These are phyloP conservation scores for Telfairia occidentalis DNA, from an alignment of 331 rosid species.

Conservation along the genomic window DNA sequence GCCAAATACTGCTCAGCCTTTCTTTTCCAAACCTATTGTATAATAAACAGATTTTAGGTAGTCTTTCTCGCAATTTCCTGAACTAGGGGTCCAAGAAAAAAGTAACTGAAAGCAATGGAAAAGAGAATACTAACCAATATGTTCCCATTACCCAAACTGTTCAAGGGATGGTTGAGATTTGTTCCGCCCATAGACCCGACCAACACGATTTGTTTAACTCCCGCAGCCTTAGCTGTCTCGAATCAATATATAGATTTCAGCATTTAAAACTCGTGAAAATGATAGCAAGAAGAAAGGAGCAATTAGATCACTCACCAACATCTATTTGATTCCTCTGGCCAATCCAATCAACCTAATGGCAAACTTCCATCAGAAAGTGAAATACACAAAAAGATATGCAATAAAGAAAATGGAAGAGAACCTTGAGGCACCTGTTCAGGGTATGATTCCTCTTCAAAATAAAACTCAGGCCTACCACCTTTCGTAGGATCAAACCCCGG, in stretches of 20 bases:
- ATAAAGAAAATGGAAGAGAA: background rate
- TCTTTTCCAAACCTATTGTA: slow-evolving; percentile 74
- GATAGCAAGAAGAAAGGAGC: slow-evolving; percentile 9
- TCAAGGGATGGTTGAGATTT: slow-evolving; percentile 52
- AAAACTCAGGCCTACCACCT: slow-evolving; percentile 78
- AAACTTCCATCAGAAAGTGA: slow-evolving; percentile 10
- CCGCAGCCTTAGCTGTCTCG: slow-evolving; percentile 79
- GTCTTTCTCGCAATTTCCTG: background rate
- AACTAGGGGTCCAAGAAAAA: background rate
- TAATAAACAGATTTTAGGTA: background rate
- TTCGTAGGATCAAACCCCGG: slow-evolving; percentile 69
- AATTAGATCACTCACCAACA: slow-evolving; percentile 39
- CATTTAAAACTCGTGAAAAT: background rate
- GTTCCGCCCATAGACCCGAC: slow-evolving; percentile 97
- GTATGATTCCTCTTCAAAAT: slow-evolving; percentile 60
- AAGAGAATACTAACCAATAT: slow-evolving; percentile 55
- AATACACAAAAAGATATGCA: background rate
- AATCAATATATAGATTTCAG: slow-evolving; percentile 7
- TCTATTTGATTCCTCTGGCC: slow-evolving; percentile 95
- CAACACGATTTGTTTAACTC: slow-evolving; percentile 90
- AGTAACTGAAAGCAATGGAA: background rate
- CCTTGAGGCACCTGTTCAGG: slow-evolving; percentile 60
- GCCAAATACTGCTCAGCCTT: slow-evolving; percentile 85
- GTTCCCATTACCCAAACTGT: slow-evolving; percentile 72
- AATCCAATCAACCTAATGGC: slow-evolving; percentile 81